Evolutionary conservation across 169 alveolate species (phyloP).

Genomic region (Cryptosporidium meleagridis): DNA sequence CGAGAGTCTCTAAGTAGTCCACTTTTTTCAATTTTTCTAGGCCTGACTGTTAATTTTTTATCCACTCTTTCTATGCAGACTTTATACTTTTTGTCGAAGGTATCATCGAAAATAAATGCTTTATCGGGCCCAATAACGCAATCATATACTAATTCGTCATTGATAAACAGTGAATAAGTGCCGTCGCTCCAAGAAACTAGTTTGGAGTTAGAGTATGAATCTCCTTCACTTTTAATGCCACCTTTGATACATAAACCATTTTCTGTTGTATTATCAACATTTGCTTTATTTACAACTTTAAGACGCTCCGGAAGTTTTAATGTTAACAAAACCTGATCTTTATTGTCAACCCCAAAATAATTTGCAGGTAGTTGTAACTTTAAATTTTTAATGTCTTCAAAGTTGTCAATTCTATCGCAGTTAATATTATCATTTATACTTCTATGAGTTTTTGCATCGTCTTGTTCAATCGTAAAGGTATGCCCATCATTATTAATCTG

Average conservation of each 20-base stretch:
- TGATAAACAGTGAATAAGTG: conserved; percentile 27
- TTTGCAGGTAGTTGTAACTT: neutral
- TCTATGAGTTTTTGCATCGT: neutral
- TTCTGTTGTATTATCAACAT: neutral
- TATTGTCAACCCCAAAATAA: conserved; percentile 1
- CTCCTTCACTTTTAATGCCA: conserved; percentile 11
- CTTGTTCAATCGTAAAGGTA: neutral
- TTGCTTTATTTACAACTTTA: neutral
- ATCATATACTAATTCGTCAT: conserved; percentile 23
- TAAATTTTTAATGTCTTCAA: conserved; percentile 15
- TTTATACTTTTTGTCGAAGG: conserved; percentile 23
- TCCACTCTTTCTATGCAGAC: neutral
- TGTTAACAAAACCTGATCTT: conserved; percentile 18
- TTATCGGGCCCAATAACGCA: conserved; percentile 53
- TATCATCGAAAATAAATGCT: conserved; percentile 47
- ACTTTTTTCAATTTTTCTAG: conserved; percentile 48
- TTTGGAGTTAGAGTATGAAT: conserved; percentile 28
- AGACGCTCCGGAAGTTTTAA: conserved; percentile 60
- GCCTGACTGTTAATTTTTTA: conserved; percentile 55
- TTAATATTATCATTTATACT: neutral
- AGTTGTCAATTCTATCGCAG: neutral
- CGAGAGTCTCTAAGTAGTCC: conserved; percentile 20
- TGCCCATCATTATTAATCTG: neutral
- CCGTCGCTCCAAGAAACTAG: conserved; percentile 69
- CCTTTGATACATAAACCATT: conserved; percentile 11